Evolutionary conservation across 805 yeast genomes (phyloP).

Genomic region (Torulaspora quercuum): DNA sequence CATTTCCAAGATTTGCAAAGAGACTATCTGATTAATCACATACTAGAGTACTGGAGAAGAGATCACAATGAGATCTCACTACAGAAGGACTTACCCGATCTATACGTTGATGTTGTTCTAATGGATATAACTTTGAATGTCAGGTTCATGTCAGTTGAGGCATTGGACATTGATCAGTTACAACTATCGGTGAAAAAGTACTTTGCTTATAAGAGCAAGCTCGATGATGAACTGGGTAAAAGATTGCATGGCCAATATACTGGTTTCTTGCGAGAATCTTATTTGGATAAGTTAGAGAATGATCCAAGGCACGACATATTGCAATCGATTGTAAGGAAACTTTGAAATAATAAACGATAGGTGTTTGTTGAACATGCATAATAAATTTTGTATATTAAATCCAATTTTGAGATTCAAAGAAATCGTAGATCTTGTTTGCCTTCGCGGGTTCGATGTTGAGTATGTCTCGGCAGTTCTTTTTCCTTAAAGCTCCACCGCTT

Average conservation of each 20-base stretch:
- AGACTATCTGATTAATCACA: conserved; percentile 60
- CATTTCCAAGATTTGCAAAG: conserved; percentile 67
- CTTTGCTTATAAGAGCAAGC: conserved; percentile 53
- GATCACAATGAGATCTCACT: conserved; percentile 38
- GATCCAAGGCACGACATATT: conserved; percentile 34
- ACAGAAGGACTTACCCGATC: conserved; percentile 29
- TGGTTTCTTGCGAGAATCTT: conserved; percentile 34
- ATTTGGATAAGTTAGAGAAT: conserved; percentile 28
- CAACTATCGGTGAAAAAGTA: conserved; percentile 71
- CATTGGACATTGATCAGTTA: conserved; percentile 50
- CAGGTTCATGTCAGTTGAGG: conserved; percentile 45
- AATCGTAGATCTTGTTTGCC: conserved; percentile 85
- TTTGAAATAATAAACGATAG: conserved; percentile 25
- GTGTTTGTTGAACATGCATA: conserved; percentile 4
- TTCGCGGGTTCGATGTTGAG: conserved; percentile 82
- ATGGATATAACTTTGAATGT: conserved; percentile 66
- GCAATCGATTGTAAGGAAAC: conserved; percentile 34
- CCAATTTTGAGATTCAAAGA: conserved; percentile 93
- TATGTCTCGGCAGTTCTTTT: conserved; percentile 79
- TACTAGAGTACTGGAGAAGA: conserved; percentile 50
- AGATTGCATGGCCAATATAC: conserved; percentile 39
- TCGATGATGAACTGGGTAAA: conserved; percentile 35
- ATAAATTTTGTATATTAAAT: conserved; percentile 29
- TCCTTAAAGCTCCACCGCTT: conserved; percentile 78
- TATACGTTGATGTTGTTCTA: conserved; percentile 41